A percentile compares a stretch with the other conserved stretches of the same genome.
These are phyloP conservation scores for Globisporangium emineosum DNA, from an alignment of 352 stramenopile species.

Conservation along the genomic window DNA sequence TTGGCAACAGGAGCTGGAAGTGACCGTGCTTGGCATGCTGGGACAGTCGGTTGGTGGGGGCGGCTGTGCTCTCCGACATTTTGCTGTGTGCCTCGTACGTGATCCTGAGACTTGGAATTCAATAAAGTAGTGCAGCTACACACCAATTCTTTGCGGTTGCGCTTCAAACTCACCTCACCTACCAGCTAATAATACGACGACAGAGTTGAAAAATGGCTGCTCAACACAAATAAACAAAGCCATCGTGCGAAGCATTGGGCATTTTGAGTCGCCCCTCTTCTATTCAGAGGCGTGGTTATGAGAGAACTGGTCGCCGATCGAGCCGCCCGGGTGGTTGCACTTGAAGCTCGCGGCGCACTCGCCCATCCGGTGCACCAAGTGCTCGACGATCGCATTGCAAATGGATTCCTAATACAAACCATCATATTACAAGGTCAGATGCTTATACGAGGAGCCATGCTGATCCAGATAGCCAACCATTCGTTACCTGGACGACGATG, in stretches of 20 bases:
- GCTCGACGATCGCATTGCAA: conserved; percentile 70
- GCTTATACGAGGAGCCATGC: neutral
- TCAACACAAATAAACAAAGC: neutral
- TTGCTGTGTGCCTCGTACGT: too few relatives aligned
- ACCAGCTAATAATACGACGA: neutral
- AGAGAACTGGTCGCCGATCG: conserved; percentile 37
- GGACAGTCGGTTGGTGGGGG: neutral
- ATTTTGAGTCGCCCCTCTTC: neutral
- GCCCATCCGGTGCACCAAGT: conserved; percentile 38
- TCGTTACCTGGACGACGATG: conserved; percentile 78
- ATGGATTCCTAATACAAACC: conserved; percentile 49
- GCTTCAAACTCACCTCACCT: neutral
- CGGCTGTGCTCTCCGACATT: neutral
- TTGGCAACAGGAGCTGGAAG: conserved; percentile 37
- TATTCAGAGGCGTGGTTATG: conserved; percentile 9
- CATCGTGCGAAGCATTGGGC: neutral
- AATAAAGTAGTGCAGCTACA: too few relatives aligned
- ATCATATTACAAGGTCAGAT: neutral
- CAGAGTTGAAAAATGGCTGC: neutral
- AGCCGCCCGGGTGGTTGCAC: conserved; percentile 66
- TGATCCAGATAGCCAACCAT: too few relatives aligned
- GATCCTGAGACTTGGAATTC: too few relatives aligned
- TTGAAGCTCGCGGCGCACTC: conserved; percentile 33
- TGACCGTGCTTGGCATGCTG: conserved; percentile 19
- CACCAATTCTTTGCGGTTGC: neutral